A percentile compares a stretch with the other conserved stretches of the same genome.
Conservation (phyloP, 1,284 basidiomycete genomes). For the Phlebopus sp. region DNA sequence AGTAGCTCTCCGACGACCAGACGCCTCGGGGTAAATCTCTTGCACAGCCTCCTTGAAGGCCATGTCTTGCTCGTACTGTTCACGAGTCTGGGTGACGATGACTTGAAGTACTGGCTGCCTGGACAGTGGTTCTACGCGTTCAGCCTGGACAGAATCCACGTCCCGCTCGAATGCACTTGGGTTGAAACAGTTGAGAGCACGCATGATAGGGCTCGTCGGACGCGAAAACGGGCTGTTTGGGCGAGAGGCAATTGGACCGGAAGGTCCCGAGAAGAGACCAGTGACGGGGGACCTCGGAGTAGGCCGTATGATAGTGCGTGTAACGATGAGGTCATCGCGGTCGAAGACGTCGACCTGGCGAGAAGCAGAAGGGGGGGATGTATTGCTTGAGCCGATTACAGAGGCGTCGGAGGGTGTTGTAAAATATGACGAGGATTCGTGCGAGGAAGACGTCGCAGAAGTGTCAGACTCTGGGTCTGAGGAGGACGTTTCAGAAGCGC, state of each 20-base stretch:
- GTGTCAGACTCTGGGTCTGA: slow-evolving; percentile 16
- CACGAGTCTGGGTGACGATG: slow-evolving; percentile 32
- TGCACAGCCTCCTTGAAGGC: slow-evolving; percentile 32
- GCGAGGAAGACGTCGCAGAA: slow-evolving; percentile 6
- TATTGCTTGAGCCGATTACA: slow-evolving; percentile 6
- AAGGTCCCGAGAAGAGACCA: slow-evolving; percentile 20
- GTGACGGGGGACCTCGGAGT: slow-evolving; percentile 13
- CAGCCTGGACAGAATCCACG: slow-evolving; percentile 13
- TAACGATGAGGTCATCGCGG: slow-evolving; percentile 31
- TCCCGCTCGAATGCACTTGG: slow-evolving; percentile 25
- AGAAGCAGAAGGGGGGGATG: slow-evolving; percentile 6
- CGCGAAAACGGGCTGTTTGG: slow-evolving; percentile 25
- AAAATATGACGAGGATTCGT: slow-evolving; percentile 21
- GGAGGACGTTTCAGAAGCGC: slow-evolving; percentile 20
- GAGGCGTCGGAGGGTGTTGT: slow-evolving; percentile 18
- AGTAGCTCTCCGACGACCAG: slow-evolving; percentile 13
- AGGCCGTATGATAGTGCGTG: slow-evolving; percentile 33
- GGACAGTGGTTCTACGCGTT: slow-evolving; percentile 5
- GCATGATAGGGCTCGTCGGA: slow-evolving; percentile 24
- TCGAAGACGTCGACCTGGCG: slow-evolving; percentile 24
- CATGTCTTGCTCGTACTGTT: slow-evolving; percentile 32
- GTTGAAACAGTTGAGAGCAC: slow-evolving; percentile 30
- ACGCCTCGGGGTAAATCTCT: slow-evolving; percentile 28
- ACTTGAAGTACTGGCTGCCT: slow-evolving; percentile 28
- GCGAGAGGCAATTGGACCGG: slow-evolving; percentile 25